These are phyloP conservation scores for Globisporangium megalacanthum DNA, from an alignment of 352 stramenopile species.

Conservation along the genomic window DNA sequence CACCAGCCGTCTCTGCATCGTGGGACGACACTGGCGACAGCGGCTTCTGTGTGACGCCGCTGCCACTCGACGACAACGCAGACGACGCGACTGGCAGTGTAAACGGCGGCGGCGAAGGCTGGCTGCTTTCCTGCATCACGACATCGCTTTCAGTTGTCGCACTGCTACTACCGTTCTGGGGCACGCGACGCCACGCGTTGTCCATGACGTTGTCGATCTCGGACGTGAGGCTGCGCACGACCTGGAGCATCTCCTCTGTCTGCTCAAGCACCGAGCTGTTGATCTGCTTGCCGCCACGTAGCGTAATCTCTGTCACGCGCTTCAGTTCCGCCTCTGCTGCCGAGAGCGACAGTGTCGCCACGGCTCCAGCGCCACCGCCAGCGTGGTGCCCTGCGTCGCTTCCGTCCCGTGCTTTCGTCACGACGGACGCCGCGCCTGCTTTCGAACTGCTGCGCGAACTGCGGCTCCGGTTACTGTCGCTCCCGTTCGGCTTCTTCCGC, in stretches of 20 bases:
- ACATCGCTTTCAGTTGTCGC: background rate
- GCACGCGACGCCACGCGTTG: conserved; percentile 14
- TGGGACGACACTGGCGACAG: conserved; percentile 23
- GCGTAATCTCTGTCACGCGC: conserved; percentile 64
- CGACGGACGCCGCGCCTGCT: conserved; percentile 11
- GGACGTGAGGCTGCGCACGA: conserved; percentile 41
- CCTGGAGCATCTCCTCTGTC: conserved; percentile 68
- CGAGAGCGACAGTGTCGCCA: conserved; percentile 6
- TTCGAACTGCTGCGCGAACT: conserved; percentile 9
- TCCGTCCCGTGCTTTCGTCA: background rate
- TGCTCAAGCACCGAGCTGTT: conserved; percentile 73
- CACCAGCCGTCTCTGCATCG: conserved; percentile 26
- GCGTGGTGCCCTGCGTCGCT: conserved; percentile 8
- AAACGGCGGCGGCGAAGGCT: conserved; percentile 27
- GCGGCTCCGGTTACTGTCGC: conserved; percentile 22
- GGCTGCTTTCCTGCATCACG: conserved; percentile 1
- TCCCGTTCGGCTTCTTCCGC: conserved; percentile 27
- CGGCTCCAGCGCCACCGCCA: no score
- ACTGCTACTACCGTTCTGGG: background rate
- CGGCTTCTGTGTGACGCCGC: conserved; percentile 12
- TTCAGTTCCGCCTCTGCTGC: conserved; percentile 41
- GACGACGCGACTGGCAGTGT: conserved; percentile 29
- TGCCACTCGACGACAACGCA: background rate
- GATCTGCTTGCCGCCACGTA: conserved; percentile 63
- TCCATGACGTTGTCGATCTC: conserved; percentile 47